phyloP scores from a whole-genome alignment of 2,329 filamentous ascomycete genomes.

The Monosporascus cannonballus region DNA sequence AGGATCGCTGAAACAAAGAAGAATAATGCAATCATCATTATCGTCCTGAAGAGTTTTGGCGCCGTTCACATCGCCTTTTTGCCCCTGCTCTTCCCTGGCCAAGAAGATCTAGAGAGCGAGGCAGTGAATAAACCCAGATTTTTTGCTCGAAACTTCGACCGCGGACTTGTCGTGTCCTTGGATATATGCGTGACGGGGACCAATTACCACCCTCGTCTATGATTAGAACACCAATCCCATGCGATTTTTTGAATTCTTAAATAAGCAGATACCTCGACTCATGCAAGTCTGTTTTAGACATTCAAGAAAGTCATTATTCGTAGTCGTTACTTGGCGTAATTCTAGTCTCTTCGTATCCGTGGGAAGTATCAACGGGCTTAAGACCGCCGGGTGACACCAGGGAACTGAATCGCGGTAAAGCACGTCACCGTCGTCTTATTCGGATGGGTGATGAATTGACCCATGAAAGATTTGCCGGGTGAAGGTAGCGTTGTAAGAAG shows the following conservation, averaged over 20 bases:
- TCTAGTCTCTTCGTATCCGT: slow-evolving; percentile 19
- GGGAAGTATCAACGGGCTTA: background rate
- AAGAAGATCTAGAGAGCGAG: background rate
- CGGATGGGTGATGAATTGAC: background rate
- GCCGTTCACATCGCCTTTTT: background rate
- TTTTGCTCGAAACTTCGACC: slow-evolving; percentile 2
- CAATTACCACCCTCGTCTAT: slow-evolving; percentile 9
- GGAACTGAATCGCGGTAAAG: background rate
- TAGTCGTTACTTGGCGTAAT: slow-evolving; percentile 24
- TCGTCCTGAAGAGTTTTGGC: background rate
- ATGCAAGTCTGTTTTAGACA: slow-evolving; percentile 8
- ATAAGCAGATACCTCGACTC: slow-evolving; percentile 5
- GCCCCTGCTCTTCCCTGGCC: background rate
- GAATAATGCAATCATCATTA: background rate
- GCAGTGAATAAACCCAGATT: background rate
- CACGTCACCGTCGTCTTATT: background rate
- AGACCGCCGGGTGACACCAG: background rate
- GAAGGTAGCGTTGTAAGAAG: background rate
- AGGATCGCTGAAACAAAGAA: background rate
- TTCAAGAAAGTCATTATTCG: slow-evolving; percentile 22
- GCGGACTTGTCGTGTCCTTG: slow-evolving; percentile 7
- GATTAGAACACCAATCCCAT: slow-evolving; percentile 8
- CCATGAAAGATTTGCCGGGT: background rate
- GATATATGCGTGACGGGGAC: slow-evolving; percentile 3
- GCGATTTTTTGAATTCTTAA: slow-evolving; percentile 6